Conservation (phyloP, 176 grass and related monocot species). For the Oryza glaberrima region DNA sequence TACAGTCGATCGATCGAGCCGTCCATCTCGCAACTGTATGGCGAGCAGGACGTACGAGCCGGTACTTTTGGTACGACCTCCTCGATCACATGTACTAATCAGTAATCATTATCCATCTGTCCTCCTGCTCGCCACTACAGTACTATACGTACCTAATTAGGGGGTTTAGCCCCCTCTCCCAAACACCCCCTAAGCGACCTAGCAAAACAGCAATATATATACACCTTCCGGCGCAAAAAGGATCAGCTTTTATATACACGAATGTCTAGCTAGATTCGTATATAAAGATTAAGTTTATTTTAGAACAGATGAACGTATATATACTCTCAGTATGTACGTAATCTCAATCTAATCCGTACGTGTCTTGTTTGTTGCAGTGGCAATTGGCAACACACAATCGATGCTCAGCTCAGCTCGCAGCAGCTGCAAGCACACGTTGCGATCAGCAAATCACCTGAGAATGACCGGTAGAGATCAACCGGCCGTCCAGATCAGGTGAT, state of each 20-base stretch:
- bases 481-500: neutral
- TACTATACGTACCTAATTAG: too few relatives aligned
- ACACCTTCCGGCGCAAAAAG: too few relatives aligned
- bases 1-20: neutral
- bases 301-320: too few relatives aligned
- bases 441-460: neutral
- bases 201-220: too few relatives aligned
- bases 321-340: too few relatives aligned
- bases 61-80: conserved; percentile 1
- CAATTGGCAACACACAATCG: neutral
- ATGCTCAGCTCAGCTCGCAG: neutral
- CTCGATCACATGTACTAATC: neutral
- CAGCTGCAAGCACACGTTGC: neutral
- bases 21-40: neutral
- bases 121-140: neutral
- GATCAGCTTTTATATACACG: too few relatives aligned
- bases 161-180: too few relatives aligned
- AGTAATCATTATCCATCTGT: neutral
- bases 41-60: conserved; percentile 10
- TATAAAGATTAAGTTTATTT: too few relatives aligned
- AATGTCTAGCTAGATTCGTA: too few relatives aligned
- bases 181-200: too few relatives aligned
- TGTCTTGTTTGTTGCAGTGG: neutral
- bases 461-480: neutral
- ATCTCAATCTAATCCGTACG: too few relatives aligned